Percentiles rank a stretch among this genome's conserved stretches.
These are phyloP conservation scores for Ophiocordyceps robertsii DNA, from an alignment of 2,329 filamentous ascomycete species.

Conservation along the genomic window DNA sequence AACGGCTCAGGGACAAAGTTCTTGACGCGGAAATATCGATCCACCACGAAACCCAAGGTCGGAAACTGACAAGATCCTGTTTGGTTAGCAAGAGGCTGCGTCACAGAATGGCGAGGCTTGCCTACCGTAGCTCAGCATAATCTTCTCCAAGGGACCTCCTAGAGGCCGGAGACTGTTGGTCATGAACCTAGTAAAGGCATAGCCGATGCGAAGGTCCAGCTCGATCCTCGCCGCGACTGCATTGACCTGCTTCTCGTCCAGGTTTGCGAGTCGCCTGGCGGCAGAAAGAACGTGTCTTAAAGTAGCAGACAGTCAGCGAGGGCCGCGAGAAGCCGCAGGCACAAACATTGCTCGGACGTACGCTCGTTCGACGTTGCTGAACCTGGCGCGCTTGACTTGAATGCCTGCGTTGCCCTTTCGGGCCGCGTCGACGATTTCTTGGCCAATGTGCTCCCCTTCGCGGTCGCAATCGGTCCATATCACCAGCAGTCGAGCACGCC, in stretches of 20 bases:
- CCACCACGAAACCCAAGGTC: conserved; percentile 91
- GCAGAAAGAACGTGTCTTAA: conserved; percentile 72
- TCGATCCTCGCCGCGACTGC: conserved; percentile 85
- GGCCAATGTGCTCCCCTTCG: conserved; percentile 91
- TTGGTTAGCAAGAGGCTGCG: conserved; percentile 2
- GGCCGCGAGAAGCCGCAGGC: neutral
- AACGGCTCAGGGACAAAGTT: conserved; percentile 90
- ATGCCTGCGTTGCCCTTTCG: conserved; percentile 58
- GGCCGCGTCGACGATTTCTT: conserved; percentile 77
- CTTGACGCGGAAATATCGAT: conserved; percentile 84
- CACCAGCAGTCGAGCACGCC: conserved; percentile 59
- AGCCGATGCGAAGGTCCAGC: conserved; percentile 82
- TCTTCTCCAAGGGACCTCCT: conserved; percentile 49
- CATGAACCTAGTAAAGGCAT: conserved; percentile 80
- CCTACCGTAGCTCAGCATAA: conserved; percentile 70
- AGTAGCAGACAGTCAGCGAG: conserved; percentile 1
- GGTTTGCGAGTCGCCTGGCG: conserved; percentile 58
- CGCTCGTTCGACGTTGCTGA: conserved; percentile 93
- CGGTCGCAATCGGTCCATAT: conserved; percentile 99
- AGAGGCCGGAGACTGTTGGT: conserved; percentile 65
- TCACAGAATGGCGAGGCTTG: neutral
- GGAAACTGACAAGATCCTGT: conserved; percentile 88
- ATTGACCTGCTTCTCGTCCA: conserved; percentile 77
- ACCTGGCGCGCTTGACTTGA: conserved; percentile 72
- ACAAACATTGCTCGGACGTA: conserved; percentile 25